Evolutionary conservation across 305 asterid genomes (phyloP).

Genomic region (Vinca major): DNA sequence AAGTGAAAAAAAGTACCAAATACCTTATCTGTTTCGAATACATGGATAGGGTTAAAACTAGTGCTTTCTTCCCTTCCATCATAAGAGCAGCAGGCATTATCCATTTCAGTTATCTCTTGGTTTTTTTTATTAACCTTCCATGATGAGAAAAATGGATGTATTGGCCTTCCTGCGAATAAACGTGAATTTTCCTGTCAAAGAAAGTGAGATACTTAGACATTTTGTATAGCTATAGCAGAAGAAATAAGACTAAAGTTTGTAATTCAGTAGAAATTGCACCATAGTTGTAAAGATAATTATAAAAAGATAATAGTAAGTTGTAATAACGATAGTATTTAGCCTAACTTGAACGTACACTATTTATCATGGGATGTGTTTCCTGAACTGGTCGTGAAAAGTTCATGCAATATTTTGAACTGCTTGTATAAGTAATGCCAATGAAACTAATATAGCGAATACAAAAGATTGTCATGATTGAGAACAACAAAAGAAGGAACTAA

Average conservation of each 20-base stretch:
- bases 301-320: background rate
- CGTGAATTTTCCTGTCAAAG: slow-evolving; percentile 68
- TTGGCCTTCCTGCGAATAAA: slow-evolving; percentile 70
- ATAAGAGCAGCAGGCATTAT: slow-evolving; percentile 24
- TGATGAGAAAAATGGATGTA: slow-evolving; percentile 84
- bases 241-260: background rate
- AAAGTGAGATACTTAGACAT: slow-evolving; percentile 6
- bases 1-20: slow-evolving; percentile 18
- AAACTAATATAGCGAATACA: background rate
- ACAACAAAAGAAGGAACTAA: background rate
- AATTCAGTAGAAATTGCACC: background rate
- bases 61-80: slow-evolving; percentile 49
- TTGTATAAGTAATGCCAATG: background rate
- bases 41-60: slow-evolving; percentile 64
- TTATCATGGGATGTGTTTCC: background rate
- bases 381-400: background rate
- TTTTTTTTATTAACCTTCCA: slow-evolving; percentile 50
- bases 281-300: background rate
- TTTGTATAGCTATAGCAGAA: background rate
- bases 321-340: background rate
- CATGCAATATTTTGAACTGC: background rate
- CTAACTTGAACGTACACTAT: background rate
- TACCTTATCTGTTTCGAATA: slow-evolving; percentile 66
- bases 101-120: slow-evolving; percentile 47
- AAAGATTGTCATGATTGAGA: background rate